phyloP scores from a whole-genome alignment of 352 stramenopile genomes.

The Globisporangium canariense region DNA sequence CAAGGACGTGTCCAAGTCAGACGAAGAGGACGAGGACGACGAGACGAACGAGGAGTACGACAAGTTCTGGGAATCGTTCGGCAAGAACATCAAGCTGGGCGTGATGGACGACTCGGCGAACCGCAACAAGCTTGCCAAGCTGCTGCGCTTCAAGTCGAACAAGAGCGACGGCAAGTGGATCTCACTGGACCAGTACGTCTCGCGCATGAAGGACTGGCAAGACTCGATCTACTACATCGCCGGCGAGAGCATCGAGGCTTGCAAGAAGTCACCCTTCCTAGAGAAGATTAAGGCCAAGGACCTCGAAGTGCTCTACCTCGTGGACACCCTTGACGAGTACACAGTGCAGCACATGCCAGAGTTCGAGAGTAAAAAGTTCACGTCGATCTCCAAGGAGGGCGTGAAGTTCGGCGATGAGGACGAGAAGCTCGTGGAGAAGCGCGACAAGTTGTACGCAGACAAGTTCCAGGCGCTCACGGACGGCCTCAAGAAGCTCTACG shows the following conservation, averaged over 20 bases:
- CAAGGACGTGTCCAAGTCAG: conserved; percentile 66
- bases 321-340: conserved; percentile 99
- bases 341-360: conserved; percentile 93
- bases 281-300: conserved; percentile 96
- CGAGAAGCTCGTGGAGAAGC: conserved; percentile 92
- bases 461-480: conserved; percentile 96
- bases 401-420: conserved; percentile 99
- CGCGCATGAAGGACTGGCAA: conserved; percentile 98
- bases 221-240: conserved; percentile 99
- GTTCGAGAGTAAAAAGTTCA: conserved; percentile 95
- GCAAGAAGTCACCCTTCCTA: conserved; percentile 95
- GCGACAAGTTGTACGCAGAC: conserved; percentile 95
- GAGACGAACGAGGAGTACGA: conserved; percentile 91
- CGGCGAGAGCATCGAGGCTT: conserved; percentile 90
- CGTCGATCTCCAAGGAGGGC: conserved; percentile 97
- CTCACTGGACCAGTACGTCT: conserved; percentile 96
- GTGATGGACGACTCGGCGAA: conserved; percentile 98
- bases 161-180: conserved; percentile 91
- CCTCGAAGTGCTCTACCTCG: conserved; percentile 98
- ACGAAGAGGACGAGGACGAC: conserved; percentile 50
- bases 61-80: conserved; percentile 98
- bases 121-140: conserved; percentile 93
- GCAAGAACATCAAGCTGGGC: conserved; percentile 98
- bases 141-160: conserved; percentile 96
- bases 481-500: conserved; percentile 96